Conservation (phyloP, 495 filamentous ascomycete species). For the Staphylotrichum longicolle region DNA sequence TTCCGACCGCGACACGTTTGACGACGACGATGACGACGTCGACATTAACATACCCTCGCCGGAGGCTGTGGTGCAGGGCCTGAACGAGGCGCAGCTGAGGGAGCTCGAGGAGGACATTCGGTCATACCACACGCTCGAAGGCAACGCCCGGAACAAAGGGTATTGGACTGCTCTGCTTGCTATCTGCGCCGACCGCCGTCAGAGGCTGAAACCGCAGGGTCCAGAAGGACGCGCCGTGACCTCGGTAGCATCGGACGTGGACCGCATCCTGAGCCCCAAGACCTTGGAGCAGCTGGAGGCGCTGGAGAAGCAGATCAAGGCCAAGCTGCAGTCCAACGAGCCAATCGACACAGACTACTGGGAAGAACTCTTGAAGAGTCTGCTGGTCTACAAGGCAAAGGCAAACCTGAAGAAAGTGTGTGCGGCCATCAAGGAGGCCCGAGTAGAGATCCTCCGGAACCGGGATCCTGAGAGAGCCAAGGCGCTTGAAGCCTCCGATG, state of each 20-base stretch:
- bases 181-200: constrained; percentile 75
- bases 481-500: constrained; percentile 39
- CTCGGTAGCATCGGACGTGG: constrained; percentile 84
- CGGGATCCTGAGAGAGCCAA: constrained; percentile 71
- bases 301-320: constrained; percentile 78
- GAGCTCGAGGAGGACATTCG: constrained; percentile 86
- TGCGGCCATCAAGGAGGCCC: constrained; percentile 70
- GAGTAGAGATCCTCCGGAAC: constrained; percentile 63
- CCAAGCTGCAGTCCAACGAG: constrained; percentile 82
- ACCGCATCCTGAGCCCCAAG: constrained; percentile 81
- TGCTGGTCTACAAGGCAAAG: constrained; percentile 87
- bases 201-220: constrained; percentile 58
- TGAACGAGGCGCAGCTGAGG: constrained; percentile 64
- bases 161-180: constrained; percentile 92
- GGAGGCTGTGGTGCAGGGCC: constrained; percentile 73
- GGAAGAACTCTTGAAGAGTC: constrained; percentile 83
- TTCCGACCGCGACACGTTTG: constrained; percentile 69
- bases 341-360: constrained; percentile 97
- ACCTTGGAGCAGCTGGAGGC: constrained; percentile 78
- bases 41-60: constrained; percentile 77
- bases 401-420: constrained; percentile 81
- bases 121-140: constrained; percentile 79
- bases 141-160: constrained; percentile 68
- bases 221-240: constrained; percentile 70
- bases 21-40: constrained; percentile 76